Percentiles rank a stretch among this genome's conserved stretches.
Conservation (phyloP, 2,329 filamentous ascomycete species). For the Aspergillus sp. region DNA sequence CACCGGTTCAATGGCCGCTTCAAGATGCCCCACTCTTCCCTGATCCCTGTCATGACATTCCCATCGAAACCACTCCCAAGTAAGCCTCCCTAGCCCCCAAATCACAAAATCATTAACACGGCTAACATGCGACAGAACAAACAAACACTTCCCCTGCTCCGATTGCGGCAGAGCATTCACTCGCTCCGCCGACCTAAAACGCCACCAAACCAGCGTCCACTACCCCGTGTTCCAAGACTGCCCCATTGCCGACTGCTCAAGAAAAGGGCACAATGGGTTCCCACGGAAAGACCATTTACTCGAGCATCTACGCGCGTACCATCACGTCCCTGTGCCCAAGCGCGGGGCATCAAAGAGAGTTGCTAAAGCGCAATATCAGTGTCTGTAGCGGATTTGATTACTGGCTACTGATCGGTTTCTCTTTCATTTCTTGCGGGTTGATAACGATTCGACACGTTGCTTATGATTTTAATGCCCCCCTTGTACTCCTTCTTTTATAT, state of each 20-base stretch:
- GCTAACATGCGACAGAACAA: conserved; percentile 14
- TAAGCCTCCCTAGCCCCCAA: not conserved
- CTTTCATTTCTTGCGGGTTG: too few relatives aligned
- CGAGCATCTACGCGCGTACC: conserved; percentile 52
- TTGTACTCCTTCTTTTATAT: too few relatives aligned
- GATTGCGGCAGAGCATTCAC: conserved; percentile 36
- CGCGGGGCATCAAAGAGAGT: conserved; percentile 13
- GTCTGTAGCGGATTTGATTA: not conserved
- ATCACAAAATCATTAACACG: not conserved
- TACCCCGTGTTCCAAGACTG: conserved; percentile 40
- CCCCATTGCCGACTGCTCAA: conserved; percentile 35
- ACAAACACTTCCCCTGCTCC: conserved; percentile 27
- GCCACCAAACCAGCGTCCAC: conserved; percentile 44
- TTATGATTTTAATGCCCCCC: too few relatives aligned
- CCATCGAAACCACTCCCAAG: not conserved
- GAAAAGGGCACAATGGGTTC: conserved; percentile 47
- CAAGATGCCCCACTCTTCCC: not conserved
- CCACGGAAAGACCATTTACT: conserved; percentile 51
- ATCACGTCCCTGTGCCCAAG: conserved; percentile 43
- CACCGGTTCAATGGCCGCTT: not conserved
- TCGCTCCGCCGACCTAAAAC: conserved; percentile 44
- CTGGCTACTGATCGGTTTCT: too few relatives aligned
- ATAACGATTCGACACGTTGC: too few relatives aligned
- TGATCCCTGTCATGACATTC: not conserved
- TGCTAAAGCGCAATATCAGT: not conserved